Conservation (phyloP, 768 basidiomycete species). For the Solioccasus polychromus region DNA sequence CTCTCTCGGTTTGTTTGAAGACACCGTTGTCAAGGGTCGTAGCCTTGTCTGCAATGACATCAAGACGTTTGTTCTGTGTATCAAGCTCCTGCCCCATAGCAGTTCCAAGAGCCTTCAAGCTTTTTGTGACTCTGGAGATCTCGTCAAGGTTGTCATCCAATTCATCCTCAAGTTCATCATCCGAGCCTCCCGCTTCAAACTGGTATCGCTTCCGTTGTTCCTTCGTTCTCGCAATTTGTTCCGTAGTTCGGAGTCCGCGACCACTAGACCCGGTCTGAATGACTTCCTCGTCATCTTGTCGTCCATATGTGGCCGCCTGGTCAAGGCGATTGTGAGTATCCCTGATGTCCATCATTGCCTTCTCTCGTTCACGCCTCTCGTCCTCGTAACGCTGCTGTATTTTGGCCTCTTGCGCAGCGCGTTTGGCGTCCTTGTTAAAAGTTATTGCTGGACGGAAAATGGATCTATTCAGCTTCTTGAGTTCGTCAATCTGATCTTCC, state of each 20-base stretch:
- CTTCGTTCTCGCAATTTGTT: constrained; percentile 54
- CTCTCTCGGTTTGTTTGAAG: constrained; percentile 78
- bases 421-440: constrained; percentile 92
- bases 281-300: constrained; percentile 44
- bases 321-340: constrained; percentile 87
- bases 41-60: constrained; percentile 75
- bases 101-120: constrained; percentile 72
- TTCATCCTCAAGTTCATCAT: constrained; percentile 95
- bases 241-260: constrained; percentile 44
- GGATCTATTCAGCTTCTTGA: constrained; percentile 90
- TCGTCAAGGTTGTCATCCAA: constrained; percentile 90
- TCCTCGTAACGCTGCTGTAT: constrained; percentile 83
- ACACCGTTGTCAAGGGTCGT: constrained; percentile 71
- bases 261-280: constrained; percentile 31
- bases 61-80: constrained; percentile 78
- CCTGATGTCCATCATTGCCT: constrained; percentile 79
- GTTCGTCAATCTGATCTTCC: constrained; percentile 90
- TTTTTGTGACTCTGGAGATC: constrained; percentile 71
- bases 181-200: constrained; percentile 86
- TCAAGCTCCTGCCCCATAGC: constrained; percentile 90
- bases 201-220: constrained; percentile 82
- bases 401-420: constrained; percentile 81
- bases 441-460: constrained; percentile 92
- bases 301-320: constrained; percentile 62
- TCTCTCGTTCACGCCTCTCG: constrained; percentile 80